Evolutionary conservation across 176 grass and related monocot genomes (phyloP).

Genomic region (Musa itinerans): DNA sequence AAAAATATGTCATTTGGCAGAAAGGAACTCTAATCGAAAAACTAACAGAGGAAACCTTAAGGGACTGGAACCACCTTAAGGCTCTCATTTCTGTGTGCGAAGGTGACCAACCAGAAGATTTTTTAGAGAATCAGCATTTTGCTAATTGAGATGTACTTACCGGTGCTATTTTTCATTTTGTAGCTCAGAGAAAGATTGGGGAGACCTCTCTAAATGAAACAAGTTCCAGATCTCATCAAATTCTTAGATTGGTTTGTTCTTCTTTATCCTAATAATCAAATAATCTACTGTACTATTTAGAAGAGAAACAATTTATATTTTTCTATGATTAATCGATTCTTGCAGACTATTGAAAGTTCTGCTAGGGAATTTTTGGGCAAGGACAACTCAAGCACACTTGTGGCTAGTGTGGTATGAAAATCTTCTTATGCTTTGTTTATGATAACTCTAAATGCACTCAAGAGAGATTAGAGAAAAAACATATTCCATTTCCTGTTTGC

Average conservation of each 20-base stretch:
- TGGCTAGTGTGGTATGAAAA: constrained; percentile 14
- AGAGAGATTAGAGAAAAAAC: neutral
- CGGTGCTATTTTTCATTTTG: neutral
- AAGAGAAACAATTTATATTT: neutral
- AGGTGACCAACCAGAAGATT: neutral
- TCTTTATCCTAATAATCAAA: neutral
- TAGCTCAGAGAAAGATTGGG: constrained; percentile 19
- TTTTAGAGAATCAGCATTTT: neutral
- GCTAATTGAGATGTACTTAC: neutral
- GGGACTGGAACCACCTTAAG: constrained; percentile 22
- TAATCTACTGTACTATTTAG: neutral
- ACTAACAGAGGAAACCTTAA: constrained; percentile 15
- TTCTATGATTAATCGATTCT: neutral
- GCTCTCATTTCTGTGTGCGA: constrained; percentile 17
- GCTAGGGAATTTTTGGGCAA: constrained; percentile 12
- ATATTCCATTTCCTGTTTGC: neutral
- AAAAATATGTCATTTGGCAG: neutral
- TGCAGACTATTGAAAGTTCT: constrained; percentile 18
- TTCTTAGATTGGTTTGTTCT: constrained; percentile 15
- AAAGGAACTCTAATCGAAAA: constrained; percentile 20
- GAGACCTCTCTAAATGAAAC: constrained; percentile 26
- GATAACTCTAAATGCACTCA: neutral
- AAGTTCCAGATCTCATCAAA: constrained; percentile 23
- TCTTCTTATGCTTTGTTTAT: neutral
- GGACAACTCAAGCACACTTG: constrained; percentile 16